Evolutionary conservation across 2,329 filamentous ascomycete genomes (phyloP).

Genomic region (Talaromyces sp.): DNA sequence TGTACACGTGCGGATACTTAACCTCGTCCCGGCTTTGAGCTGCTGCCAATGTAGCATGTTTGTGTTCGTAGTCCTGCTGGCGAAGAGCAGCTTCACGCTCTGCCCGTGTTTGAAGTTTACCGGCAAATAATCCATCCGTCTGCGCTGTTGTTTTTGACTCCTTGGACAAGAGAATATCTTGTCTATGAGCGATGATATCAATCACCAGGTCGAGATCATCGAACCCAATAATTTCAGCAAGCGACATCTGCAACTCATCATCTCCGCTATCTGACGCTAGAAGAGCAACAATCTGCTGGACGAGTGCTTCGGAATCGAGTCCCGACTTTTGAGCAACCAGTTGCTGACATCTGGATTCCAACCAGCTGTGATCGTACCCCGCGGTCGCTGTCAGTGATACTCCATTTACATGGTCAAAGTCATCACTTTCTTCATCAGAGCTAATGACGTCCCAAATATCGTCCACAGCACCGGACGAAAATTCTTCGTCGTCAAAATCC

Average conservation of each 20-base stretch:
- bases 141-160: slow-evolving; percentile 29
- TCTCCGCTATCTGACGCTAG: slow-evolving; percentile 68
- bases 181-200: slow-evolving; percentile 76
- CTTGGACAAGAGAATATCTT: slow-evolving; percentile 57
- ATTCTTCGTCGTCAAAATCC: slow-evolving; percentile 60
- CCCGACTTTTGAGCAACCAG: slow-evolving; percentile 64
- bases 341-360: slow-evolving; percentile 63
- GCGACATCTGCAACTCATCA: slow-evolving; percentile 83
- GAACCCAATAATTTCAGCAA: slow-evolving; percentile 88
- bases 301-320: slow-evolving; percentile 65
- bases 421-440: slow-evolving; percentile 64
- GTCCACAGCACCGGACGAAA: slow-evolving; percentile 60
- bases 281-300: slow-evolving; percentile 72
- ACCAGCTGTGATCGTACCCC: slow-evolving; percentile 64
- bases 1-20: slow-evolving; percentile 92
- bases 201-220: slow-evolving; percentile 91
- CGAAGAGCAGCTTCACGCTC: slow-evolving; percentile 77
- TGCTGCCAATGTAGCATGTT: slow-evolving; percentile 67
- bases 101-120: slow-evolving; percentile 66
- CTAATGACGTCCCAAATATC: slow-evolving; percentile 94
- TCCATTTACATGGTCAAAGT: slow-evolving; percentile 56
- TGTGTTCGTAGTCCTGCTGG: slow-evolving; percentile 76
- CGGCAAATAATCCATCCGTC: slow-evolving; percentile 46
- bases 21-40: slow-evolving; percentile 67
- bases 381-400: slow-evolving; percentile 27